These are phyloP conservation scores for Tylopilus vinaceipallidus DNA, from an alignment of 768 basidiomycete genomes.

Conservation along the genomic window DNA sequence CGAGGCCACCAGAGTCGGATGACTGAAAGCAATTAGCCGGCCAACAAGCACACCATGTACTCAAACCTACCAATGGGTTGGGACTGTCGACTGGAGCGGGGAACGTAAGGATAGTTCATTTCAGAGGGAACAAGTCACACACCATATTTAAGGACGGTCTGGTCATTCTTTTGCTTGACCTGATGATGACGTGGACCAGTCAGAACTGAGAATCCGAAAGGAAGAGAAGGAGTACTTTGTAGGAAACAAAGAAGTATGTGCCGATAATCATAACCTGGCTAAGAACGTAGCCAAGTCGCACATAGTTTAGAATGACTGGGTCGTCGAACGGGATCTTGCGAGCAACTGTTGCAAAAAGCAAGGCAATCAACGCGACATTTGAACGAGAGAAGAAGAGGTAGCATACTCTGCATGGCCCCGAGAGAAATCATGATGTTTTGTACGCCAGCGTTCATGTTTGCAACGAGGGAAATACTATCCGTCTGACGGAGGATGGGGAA, in stretches of 20 bases:
- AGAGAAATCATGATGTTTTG: conserved; percentile 88
- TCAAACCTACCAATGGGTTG: conserved; percentile 64
- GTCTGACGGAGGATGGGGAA: conserved; percentile 11
- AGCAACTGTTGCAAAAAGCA: conserved; percentile 57
- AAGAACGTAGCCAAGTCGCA: conserved; percentile 79
- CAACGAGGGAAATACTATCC: conserved; percentile 14
- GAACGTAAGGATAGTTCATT: not conserved
- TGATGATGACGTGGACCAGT: conserved; percentile 33
- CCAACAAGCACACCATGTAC: too few relatives aligned
- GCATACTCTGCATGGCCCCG: conserved; percentile 85
- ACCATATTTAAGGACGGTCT: conserved; percentile 95
- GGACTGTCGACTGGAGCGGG: conserved; percentile 63
- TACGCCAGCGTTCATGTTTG: conserved; percentile 69
- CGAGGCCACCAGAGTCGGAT: conserved; percentile 66
- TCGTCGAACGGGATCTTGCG: conserved; percentile 90
- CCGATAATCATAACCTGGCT: conserved; percentile 70
- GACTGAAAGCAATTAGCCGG: too few relatives aligned
- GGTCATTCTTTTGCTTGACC: conserved; percentile 95
- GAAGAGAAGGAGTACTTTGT: conserved; percentile 39
- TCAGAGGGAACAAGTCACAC: conserved; percentile 25
- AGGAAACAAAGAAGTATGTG: conserved; percentile 77
- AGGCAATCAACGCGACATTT: not conserved
- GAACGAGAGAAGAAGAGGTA: not conserved
- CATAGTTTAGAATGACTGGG: conserved; percentile 75
- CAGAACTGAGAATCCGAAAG: not conserved